These are phyloP conservation scores for Salix viminalis DNA, from an alignment of 345 rosid genomes.

Conservation along the genomic window DNA sequence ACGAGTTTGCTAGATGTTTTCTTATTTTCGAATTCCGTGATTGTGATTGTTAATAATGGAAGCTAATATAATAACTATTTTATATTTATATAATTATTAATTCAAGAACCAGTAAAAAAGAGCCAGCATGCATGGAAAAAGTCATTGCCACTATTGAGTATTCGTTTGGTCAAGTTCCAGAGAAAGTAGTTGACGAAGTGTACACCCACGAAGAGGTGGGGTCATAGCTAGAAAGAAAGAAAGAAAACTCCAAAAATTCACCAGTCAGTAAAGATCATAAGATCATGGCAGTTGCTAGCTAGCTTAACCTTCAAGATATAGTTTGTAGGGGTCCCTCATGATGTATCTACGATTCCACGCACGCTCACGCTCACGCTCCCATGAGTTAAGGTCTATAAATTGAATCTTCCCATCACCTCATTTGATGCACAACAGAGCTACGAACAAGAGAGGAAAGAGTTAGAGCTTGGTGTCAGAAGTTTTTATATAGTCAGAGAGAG, in stretches of 20 bases:
- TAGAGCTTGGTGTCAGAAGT: background rate
- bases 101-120: too few species aligned
- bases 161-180: background rate
- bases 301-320: background rate
- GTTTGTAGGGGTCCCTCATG: constrained; percentile 24
- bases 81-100: too few species aligned
- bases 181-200: background rate
- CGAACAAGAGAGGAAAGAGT: background rate
- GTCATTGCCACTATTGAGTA: background rate
- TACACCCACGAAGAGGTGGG: background rate
- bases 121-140: background rate
- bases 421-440: constrained; percentile 17
- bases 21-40: too few species aligned
- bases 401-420: constrained; percentile 5
- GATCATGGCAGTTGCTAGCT: background rate
- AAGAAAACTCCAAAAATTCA: background rate
- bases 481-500: background rate
- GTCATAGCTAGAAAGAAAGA: background rate
- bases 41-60: too few species aligned
- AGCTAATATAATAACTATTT: too few species aligned
- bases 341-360: background rate
- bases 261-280: background rate
- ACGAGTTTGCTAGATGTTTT: too few species aligned
- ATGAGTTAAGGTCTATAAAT: constrained; percentile 46
- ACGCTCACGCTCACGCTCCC: too few species aligned